Base-by-base conservation (phyloP, 2,329 filamentous ascomycete genomes). In the Phaeosphaeriaceae sp. region DNA sequence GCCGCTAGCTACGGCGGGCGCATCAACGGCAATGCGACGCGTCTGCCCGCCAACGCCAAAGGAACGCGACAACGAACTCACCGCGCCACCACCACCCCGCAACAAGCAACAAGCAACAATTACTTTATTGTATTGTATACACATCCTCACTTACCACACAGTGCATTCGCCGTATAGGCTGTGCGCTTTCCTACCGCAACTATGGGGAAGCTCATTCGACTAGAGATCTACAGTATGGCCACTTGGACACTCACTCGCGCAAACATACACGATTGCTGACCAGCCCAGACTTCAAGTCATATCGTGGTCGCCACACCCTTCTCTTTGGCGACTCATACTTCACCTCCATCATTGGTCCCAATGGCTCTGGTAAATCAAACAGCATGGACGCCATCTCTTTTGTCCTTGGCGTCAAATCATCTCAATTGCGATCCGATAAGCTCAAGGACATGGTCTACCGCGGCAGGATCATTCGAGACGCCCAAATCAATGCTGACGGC, bases 361-460 rank as follows among this genome's bases (percentile, higher is more conserved):
- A 99, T 92, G 94, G 94, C 80, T 97, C 94, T 29, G 94, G 94
- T 59, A 99, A 99, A 76, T 99, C 94, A 16, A 99, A 99, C 67
- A 95, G 90, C 52, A 99, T 99, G 94, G 94, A 99, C 74, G 94
- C 94, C 63, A 99, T 99, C 64, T 99, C 94, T 60, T 99, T 99
- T 76, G 94, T 99, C 51, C 84, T 99, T 48, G 94, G 94, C 60
- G 97, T 99, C 74, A 97, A 97, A 74, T 99, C 94, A 3, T 95
- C 93, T n/a, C 93, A 97, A 73, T 81, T 99, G 46, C 91, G 94
- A 66, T 99, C 95, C 3, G 86, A 91, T 29, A 92, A 97, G 67
- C 84, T 99, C 18, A 90, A 91, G 74, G 94, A 99, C 71, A 83
- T 99, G 29, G 90, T 99, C 46, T 99, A 99, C 73, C 92, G 94